Evolutionary conservation across 1,284 basidiomycete species (phyloP), one percentile per base, ranked within the genome.

Genomic region (Tilletia indica): DNA sequence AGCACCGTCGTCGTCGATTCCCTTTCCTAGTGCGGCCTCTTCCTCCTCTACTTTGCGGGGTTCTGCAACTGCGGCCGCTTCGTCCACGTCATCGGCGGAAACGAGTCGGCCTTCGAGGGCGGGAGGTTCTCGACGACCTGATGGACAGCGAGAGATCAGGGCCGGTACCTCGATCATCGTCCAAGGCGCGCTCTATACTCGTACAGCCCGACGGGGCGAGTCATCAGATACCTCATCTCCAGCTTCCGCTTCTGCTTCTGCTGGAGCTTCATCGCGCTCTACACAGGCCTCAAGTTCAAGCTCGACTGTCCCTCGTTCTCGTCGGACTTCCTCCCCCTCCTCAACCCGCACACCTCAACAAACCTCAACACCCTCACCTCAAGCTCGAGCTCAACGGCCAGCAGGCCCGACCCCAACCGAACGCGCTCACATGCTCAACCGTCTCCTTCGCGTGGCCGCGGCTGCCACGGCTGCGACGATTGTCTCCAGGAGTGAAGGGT

Each of bases 401-500:
- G 61, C 31, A 16, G 61, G 61, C 0, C 61, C 61, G 9, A 64
- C 38, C 3, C 34, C 61, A 3, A 36, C 19, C 4, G 61, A 64
- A 9, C 31, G 31, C 36, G 61, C 61, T 3, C 31, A 64, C 3
- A 42, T 38, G 36, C 34, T 64, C 34, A 64, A 39, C 34, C 9
- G 61, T 4, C 34, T 64, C 8, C 36, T 64, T 6, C 61, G 61
- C 3, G 61, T 38, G 16, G 61, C 61, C 3, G 36, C 61, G 19
- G 61, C 61, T 38, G 61, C 61, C 4, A 64, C 61, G 36, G 61
- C 61, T 38, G 61, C 38, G 16, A 38, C 61, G 34, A 39, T 64
- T 3, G 61, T 64, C 11, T 9, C 61, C 1, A 25, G 61, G 34
- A 42, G 36, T 21, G 61, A 64, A 16, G 61, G 61, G 9, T 34